Conservation (phyloP, 495 filamentous ascomycete species). For the Chaetomium fimeti region DNA sequence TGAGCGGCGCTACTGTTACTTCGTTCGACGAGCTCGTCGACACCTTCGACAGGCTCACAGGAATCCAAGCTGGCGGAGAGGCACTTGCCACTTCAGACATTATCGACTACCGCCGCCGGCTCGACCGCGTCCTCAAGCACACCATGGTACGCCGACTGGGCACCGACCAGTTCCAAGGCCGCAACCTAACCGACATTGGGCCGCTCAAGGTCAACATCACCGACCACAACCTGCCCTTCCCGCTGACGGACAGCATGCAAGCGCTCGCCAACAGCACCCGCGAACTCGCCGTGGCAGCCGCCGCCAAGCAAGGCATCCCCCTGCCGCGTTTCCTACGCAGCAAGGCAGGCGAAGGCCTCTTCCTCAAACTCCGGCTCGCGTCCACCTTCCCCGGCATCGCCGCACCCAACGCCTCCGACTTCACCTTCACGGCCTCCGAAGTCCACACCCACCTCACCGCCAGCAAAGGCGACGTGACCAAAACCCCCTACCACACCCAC, state of each 20-base stretch:
- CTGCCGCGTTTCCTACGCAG: slow-evolving; percentile 13
- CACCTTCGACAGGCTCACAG: slow-evolving; percentile 15
- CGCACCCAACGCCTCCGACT: slow-evolving; percentile 2
- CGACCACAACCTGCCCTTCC: slow-evolving; percentile 24
- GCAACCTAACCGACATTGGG: slow-evolving; percentile 26
- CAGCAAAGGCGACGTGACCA: slow-evolving; percentile 11
- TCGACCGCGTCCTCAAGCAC: slow-evolving; percentile 24
- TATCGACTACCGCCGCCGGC: slow-evolving; percentile 20
- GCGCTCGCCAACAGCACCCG: slow-evolving; percentile 13
- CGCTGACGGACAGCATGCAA: slow-evolving; percentile 1
- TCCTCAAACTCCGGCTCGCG: slow-evolving; percentile 28
- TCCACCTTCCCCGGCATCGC: slow-evolving; percentile 30
- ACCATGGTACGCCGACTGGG: slow-evolving; percentile 33
- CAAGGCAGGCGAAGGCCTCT: slow-evolving; percentile 13
- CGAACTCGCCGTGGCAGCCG: neutral
- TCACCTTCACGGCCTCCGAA: slow-evolving; percentile 24
- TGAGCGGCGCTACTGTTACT: slow-evolving; percentile 10
- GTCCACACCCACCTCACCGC: slow-evolving; percentile 8
- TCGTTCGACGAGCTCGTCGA: slow-evolving; percentile 21
- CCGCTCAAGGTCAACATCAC: slow-evolving; percentile 30
- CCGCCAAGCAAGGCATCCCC: neutral
- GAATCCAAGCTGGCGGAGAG: slow-evolving; percentile 13
- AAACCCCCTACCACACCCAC: slow-evolving; percentile 22
- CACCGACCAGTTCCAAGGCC: slow-evolving; percentile 27
- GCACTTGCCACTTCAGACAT: slow-evolving; percentile 6